Evolutionary conservation across 2,329 filamentous ascomycete genomes (phyloP).

Genomic region (Colletotrichum incanum): DNA sequence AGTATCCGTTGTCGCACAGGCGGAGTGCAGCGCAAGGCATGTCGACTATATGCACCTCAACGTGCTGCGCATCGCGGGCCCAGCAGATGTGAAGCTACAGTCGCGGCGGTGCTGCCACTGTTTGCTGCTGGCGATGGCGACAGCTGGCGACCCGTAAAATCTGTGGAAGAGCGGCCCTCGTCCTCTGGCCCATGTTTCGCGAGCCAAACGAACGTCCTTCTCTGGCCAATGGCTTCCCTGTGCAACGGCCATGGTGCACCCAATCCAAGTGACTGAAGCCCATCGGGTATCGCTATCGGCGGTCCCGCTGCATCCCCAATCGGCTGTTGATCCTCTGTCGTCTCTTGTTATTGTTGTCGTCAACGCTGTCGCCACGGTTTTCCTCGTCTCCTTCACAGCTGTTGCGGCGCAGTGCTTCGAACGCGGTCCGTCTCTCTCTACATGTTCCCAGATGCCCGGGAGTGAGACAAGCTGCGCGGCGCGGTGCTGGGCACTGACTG

Average conservation of each 20-base stretch:
- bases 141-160: constrained; percentile 38
- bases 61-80: constrained; percentile 20
- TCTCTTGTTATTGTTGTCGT: not conserved
- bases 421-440: constrained; percentile 18
- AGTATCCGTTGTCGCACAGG: constrained; percentile 17
- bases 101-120: not conserved
- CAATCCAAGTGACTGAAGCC: constrained; percentile 22
- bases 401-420: constrained; percentile 18
- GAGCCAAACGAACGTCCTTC: constrained; percentile 15
- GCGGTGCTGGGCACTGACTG: constrained; percentile 30
- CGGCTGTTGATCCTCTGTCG: constrained; percentile 8
- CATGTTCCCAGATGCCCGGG: constrained; percentile 24
- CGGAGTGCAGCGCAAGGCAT: constrained; percentile 19
- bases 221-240: constrained; percentile 26
- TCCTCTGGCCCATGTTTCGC: constrained; percentile 18
- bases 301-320: not conserved
- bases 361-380: not conserved
- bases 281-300: constrained; percentile 33
- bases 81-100: constrained; percentile 11
- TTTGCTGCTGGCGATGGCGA: constrained; percentile 21
- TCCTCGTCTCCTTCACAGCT: constrained; percentile 7
- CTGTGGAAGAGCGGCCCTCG: constrained; percentile 29
- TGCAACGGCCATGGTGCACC: constrained; percentile 23
- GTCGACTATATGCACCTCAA: constrained; percentile 23
- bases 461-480: constrained; percentile 36